Conservation (phyloP, 2,329 filamentous ascomycete species). For the Teratosphaeria pseudoeucalypti region DNA sequence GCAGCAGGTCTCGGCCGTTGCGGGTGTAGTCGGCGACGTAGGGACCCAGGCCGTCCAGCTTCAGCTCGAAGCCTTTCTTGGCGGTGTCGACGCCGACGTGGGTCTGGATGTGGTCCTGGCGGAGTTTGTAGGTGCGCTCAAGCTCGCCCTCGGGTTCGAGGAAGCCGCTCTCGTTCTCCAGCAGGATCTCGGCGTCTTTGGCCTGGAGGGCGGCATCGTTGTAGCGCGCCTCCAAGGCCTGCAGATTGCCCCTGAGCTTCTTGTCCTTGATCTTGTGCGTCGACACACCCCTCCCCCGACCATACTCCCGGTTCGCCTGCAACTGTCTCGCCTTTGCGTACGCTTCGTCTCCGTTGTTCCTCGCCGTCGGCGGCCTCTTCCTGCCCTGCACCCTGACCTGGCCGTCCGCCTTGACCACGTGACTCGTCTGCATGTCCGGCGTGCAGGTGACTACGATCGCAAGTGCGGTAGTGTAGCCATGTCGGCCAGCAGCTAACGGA, state of each 20-base stretch:
- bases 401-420: conserved; percentile 18
- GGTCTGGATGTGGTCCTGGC: conserved; percentile 71
- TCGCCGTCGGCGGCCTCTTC: conserved; percentile 17
- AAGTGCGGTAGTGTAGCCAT: neutral
- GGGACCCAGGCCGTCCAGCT: conserved; percentile 70
- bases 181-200: conserved; percentile 88
- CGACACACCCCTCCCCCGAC: conserved; percentile 67
- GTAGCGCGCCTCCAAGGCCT: conserved; percentile 70
- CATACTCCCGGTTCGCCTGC: conserved; percentile 52
- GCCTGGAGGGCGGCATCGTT: conserved; percentile 70
- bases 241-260: conserved; percentile 75
- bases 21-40: conserved; percentile 83
- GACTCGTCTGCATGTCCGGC: conserved; percentile 13
- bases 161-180: conserved; percentile 78
- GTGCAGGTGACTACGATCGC: neutral
- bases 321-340: conserved; percentile 23
- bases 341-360: conserved; percentile 23
- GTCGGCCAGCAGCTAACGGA: too few species aligned
- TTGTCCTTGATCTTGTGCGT: conserved; percentile 71
- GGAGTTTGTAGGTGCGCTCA: conserved; percentile 84
- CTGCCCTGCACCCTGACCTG: conserved; percentile 15
- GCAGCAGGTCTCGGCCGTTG: conserved; percentile 74
- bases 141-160: conserved; percentile 80
- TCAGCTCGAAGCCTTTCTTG: conserved; percentile 86
- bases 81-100: conserved; percentile 73